A percentile compares a stretch with the other conserved stretches of the same genome.
These are phyloP conservation scores for Spiraea crenata DNA, from an alignment of 331 rosid species.

Conservation along the genomic window DNA sequence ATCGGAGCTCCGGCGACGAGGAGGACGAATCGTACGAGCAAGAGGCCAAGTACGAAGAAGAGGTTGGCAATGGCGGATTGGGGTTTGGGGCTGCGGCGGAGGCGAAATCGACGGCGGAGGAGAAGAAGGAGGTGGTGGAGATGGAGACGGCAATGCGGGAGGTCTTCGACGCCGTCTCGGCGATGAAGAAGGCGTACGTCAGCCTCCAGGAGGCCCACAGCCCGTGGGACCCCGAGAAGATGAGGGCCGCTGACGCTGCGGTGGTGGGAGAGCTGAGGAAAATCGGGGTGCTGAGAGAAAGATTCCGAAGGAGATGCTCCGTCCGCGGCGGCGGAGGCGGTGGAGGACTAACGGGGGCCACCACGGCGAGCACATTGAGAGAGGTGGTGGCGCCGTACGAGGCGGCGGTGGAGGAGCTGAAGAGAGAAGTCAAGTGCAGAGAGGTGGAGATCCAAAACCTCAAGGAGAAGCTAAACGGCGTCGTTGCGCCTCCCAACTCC, in stretches of 20 bases:
- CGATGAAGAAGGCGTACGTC: slow-evolving; percentile 78
- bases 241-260: slow-evolving; percentile 75
- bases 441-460: slow-evolving; percentile 74
- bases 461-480: slow-evolving; percentile 74
- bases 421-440: slow-evolving; percentile 71
- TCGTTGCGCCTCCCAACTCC: slow-evolving; percentile 36
- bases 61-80: slow-evolving; percentile 2
- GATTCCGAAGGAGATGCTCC: slow-evolving; percentile 48
- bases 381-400: slow-evolving; percentile 97
- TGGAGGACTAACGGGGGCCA: slow-evolving; percentile 2
- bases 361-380: slow-evolving; percentile 41
- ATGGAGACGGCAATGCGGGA: slow-evolving; percentile 70
- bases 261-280: slow-evolving; percentile 78
- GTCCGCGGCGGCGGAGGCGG: slow-evolving; percentile 24
- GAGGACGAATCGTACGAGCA: slow-evolving; percentile 23
- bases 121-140: slow-evolving; percentile 40
- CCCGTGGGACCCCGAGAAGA: slow-evolving; percentile 88
- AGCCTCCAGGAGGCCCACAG: slow-evolving; percentile 78
- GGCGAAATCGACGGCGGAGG: slow-evolving; percentile 10
- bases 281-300: slow-evolving; percentile 66
- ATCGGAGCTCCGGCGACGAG: slow-evolving; percentile 17
- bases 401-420: slow-evolving; percentile 85
- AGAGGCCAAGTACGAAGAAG: slow-evolving; percentile 29
- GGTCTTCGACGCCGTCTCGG: slow-evolving; percentile 72
- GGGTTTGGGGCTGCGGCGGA: slow-evolving; percentile 21